Evolutionary conservation across 164 flowering plant genomes (phyloP).

Genomic region (Liriodendron chinense): DNA sequence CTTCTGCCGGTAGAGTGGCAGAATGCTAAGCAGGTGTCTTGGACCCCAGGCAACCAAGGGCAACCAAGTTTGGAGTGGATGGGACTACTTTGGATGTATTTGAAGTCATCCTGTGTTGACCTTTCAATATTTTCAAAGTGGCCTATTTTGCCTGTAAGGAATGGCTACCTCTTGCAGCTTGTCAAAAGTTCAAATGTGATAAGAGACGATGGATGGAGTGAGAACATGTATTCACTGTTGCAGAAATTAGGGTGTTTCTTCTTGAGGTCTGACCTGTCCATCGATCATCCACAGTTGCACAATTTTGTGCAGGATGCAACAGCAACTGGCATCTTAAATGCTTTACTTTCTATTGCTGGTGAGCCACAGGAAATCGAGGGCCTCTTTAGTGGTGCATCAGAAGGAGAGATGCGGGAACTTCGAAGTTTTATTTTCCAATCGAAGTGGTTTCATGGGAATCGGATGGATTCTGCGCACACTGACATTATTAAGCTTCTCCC

Average conservation of each 20-base stretch:
- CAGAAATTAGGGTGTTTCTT: conserved; percentile 72
- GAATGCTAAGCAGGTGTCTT: conserved; percentile 57
- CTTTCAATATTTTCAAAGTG: conserved; percentile 75
- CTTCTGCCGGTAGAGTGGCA: conserved; percentile 84
- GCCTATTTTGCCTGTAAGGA: conserved; percentile 84
- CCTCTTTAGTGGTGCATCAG: conserved; percentile 58
- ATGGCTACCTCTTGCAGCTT: conserved; percentile 59
- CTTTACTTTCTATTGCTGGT: conserved; percentile 61
- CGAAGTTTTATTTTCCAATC: conserved; percentile 89
- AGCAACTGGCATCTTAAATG: conserved; percentile 74
- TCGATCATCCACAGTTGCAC: conserved; percentile 74
- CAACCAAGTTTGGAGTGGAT: conserved; percentile 91
- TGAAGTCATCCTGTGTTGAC: conserved; percentile 68
- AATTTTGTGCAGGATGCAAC: conserved; percentile 78
- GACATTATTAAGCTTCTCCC: conserved; percentile 67
- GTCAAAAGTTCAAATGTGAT: conserved; percentile 73
- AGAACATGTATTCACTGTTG: conserved; percentile 80
- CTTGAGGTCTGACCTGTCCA: conserved; percentile 58
- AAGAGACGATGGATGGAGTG: conserved; percentile 92
- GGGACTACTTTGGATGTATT: conserved; percentile 68
- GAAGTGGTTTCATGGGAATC: conserved; percentile 75
- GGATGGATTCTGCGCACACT: conserved; percentile 50
- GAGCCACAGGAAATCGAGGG: conserved; percentile 35
- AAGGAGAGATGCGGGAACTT: conserved; percentile 85
- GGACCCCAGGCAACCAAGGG: conserved; percentile 73